Conservation (phyloP, 176 grass and related monocot genomes). For the Bonia amplexicaulis region DNA sequence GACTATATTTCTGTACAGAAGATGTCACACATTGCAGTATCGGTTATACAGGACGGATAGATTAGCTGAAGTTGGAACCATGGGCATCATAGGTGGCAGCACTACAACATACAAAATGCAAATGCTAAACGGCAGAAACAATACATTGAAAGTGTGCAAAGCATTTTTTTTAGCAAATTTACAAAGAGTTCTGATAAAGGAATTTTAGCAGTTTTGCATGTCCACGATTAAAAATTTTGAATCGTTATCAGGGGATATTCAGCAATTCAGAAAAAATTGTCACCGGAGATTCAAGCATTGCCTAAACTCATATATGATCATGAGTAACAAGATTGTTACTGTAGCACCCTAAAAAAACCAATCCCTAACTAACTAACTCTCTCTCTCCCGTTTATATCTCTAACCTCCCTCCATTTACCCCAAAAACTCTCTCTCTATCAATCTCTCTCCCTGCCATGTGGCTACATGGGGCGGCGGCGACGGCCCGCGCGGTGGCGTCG, state of each 20-base stretch:
- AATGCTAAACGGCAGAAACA: not conserved
- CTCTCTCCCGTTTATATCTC: too few species aligned
- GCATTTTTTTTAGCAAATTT: not conserved
- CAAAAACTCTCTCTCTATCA: too few species aligned
- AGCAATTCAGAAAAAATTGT: not conserved
- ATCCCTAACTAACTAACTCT: too few species aligned
- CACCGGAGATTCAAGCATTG: not conserved
- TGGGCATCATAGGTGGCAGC: too few species aligned
- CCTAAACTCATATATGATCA: not conserved
- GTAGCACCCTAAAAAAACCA: too few species aligned
- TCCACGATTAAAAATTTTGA: not conserved
- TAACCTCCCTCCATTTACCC: too few species aligned
- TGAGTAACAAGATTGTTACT: constrained; percentile 11
- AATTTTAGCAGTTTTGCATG: not conserved
- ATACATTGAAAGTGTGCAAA: not conserved
- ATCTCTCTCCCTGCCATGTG: too few species aligned
- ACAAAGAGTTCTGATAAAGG: not conserved
- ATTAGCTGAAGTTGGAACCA: too few species aligned
- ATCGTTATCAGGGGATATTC: not conserved
- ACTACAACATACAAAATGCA: too few species aligned
- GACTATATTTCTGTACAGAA: not conserved
- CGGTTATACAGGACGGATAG: too few species aligned
- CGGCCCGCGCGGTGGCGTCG: too few species aligned
- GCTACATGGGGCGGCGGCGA: too few species aligned
- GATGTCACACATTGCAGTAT: not conserved